Evolutionary conservation across 164 flowering plant genomes (phyloP).

Genomic region (Malania oleifera): DNA sequence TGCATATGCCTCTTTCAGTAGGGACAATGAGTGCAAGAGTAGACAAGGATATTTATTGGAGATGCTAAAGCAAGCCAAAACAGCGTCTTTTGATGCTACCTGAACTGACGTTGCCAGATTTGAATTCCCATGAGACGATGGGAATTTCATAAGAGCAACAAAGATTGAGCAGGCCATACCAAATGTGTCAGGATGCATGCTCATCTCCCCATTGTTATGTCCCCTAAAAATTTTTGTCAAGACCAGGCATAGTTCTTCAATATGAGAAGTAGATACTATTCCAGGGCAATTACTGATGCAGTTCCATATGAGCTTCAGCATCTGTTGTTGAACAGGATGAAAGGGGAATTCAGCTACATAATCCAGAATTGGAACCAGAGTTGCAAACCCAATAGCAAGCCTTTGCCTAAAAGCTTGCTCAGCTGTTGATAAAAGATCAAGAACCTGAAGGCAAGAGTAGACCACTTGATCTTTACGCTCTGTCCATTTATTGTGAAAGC

Average conservation of each 20-base stretch:
- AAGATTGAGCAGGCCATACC: constrained; percentile 55
- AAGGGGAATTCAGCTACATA: constrained; percentile 75
- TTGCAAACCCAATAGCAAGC: constrained; percentile 78
- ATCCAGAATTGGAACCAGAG: constrained; percentile 59
- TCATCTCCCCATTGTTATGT: constrained; percentile 56
- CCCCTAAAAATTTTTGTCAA: constrained; percentile 61
- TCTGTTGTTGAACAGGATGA: constrained; percentile 71
- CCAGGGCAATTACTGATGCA: constrained; percentile 74
- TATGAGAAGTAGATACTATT: constrained; percentile 46
- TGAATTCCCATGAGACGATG: constrained; percentile 44
- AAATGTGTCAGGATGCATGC: constrained; percentile 70
- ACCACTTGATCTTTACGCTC: constrained; percentile 61
- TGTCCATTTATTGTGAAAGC: constrained; percentile 23
- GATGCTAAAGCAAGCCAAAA: constrained; percentile 41
- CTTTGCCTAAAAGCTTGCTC: constrained; percentile 63
- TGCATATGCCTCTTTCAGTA: constrained; percentile 71
- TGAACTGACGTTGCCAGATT: constrained; percentile 32
- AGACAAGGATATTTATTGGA: constrained; percentile 30
- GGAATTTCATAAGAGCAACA: constrained; percentile 48
- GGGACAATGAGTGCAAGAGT: constrained; percentile 57
- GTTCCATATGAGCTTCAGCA: constrained; percentile 53
- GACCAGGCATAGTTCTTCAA: constrained; percentile 51
- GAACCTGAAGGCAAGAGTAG: constrained; percentile 65
- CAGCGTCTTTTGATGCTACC: constrained; percentile 50
- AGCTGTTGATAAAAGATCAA: constrained; percentile 60